These are phyloP conservation scores for Ordospora pajunii DNA, from an alignment of 371 early-diverging fungal genomes.

Conservation along the genomic window DNA sequence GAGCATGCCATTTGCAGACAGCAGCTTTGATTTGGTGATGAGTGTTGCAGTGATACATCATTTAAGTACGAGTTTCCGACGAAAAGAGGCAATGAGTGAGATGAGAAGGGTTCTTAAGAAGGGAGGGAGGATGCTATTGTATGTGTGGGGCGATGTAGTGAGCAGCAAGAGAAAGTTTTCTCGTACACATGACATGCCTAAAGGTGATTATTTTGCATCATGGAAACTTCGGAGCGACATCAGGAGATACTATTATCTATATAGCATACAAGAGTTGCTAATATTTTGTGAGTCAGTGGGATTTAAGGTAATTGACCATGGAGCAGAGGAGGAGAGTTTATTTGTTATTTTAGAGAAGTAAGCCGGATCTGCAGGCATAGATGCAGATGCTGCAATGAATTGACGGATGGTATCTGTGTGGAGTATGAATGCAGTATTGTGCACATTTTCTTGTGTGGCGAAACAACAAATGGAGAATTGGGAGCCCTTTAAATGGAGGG, in stretches of 20 bases:
- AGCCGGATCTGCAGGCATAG: neutral
- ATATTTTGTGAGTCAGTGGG: slow-evolving; percentile 17
- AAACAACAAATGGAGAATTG: neutral
- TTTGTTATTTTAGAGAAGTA: slow-evolving; percentile 17
- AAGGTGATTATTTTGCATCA: slow-evolving; percentile 50
- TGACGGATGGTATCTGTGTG: too few species aligned
- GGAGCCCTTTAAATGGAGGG: slow-evolving; percentile 11
- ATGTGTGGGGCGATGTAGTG: slow-evolving; percentile 57
- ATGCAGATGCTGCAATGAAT: neutral
- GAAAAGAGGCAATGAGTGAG: slow-evolving; percentile 37
- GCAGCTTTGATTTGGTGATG: slow-evolving; percentile 53
- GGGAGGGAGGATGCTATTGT: slow-evolving; percentile 48
- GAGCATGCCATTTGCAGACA: slow-evolving; percentile 25
- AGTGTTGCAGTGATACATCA: slow-evolving; percentile 61
- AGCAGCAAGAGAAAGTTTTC: slow-evolving; percentile 48
- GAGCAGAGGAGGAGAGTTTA: slow-evolving; percentile 44
- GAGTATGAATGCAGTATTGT: too few species aligned
- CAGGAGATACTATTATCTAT: slow-evolving; percentile 58
- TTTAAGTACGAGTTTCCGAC: slow-evolving; percentile 49
- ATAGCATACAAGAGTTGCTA: slow-evolving; percentile 33
- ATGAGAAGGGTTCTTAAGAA: slow-evolving; percentile 38
- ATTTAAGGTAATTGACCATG: slow-evolving; percentile 28
- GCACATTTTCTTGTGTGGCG: too few species aligned
- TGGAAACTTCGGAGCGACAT: slow-evolving; percentile 47
- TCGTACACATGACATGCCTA: neutral